Evolutionary conservation across 495 filamentous ascomycete species (phyloP), one percentile per base, ranked within the genome.

Genomic region (Venustampulla echinocandica): DNA sequence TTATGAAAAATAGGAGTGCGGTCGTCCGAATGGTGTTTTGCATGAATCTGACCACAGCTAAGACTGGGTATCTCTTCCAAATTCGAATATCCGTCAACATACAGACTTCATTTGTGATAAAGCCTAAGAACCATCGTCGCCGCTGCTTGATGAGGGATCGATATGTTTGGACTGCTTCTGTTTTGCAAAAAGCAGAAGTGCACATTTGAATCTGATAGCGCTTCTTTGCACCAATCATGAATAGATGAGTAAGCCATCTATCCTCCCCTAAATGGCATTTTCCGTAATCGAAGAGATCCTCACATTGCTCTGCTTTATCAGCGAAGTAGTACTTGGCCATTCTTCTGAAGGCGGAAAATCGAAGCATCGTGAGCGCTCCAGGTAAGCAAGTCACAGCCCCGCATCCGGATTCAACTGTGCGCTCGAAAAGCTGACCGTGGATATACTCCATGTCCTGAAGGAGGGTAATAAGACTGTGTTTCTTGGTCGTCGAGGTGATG

Each of bases 291-390:
- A 98, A 98, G 15, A 97, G 73, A 66, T 98, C 92, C 32, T 94
- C 87, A 57, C 88, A 94, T 60, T 94, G 85, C 62, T 95, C 92
- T 13, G 87, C 87, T 59, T 96, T 95, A 66, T 97, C 92, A 11
- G 92, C 87, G 59, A 98, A 98, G 68, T 98, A 98, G 66, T 95
- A 95, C 61, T 95, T 95, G 53, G 92, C 87, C 89, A 98, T 95
- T 55, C 85, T 83, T 47, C 92, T 76, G 65, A 98, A 97, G 13
- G 92, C 90, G 10, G 92, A 98, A 64, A 96, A 95, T 38, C 92
- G 85, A 15, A 98, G 67, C 64, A 96, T 95, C 3, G 92, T 98
- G 42, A 98, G 69, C 11, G 92, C 92, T 3, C 92, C 92, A 4
- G 92, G 92, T 28, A 98, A 74, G 65, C 92, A 98, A 13, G 90